Base-by-base conservation (phyloP, 2,329 filamentous ascomycete genomes). In the Apiospora rasikravindrae region DNA sequence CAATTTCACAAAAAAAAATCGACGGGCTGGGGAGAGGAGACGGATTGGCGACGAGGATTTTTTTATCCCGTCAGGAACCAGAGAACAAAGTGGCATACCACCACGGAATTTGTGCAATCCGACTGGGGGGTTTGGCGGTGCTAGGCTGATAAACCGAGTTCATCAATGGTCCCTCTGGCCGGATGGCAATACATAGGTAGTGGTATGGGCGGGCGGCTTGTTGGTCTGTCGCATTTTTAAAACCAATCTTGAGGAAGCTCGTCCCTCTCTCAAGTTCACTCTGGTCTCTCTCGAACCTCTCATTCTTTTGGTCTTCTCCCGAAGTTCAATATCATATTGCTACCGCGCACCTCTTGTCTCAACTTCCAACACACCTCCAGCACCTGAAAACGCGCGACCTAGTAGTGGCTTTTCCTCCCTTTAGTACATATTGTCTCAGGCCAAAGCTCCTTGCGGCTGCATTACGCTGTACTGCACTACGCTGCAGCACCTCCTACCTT, bases 1-100 rank as follows among this genome's bases (percentile, higher is more conserved):
- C 79, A 80, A 78, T 77, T 78, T 78, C 76, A 77, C 75, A 77
- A 75, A 78, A 78, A 78, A 75, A 70, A 64, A 64, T 64, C 13
- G 57, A 64, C 57, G 40, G 57, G 57, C 57, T 64, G 57, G 57
- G 57, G 33, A 64, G 57, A 64, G 57, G 33, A 64, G 57, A 64
- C 57, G 57, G 57, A 64, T 64, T 40, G 33, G 57, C 57, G 57
- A 64, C 71, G 74, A 79, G 78, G 79, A 79, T 77, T 75, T 75
- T 74, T 74, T 71, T 70, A 49, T 73, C 69, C 70, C 71, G 67
- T 73, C 73, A 74, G 72, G 70, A 67, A 71, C 69, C 71, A 71
- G 71, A 75, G 42, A 47, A 37, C 66, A 68, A 47, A 53, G 22
- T 69, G 76, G 75, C 77, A 77, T 74, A 78, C 78, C 76, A 78